Base-by-base conservation (phyloP, 768 basidiomycete species). In the Exidia glandulosa region DNA sequence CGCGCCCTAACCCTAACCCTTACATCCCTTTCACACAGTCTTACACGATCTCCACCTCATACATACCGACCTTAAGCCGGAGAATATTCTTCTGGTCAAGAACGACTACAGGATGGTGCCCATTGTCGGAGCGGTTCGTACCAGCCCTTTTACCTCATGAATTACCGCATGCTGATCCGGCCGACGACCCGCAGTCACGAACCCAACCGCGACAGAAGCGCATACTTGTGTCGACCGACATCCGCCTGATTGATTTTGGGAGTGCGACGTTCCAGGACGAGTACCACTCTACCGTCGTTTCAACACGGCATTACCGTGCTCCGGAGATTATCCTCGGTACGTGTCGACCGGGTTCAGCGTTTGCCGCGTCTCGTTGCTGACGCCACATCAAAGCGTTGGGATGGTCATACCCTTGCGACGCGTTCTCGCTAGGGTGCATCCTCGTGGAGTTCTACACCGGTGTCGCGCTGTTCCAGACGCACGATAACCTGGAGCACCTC, bases 381-480 rank as follows among this genome's bases (percentile, higher is more conserved):
- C 55, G 48, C 56, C 60, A 3, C 37, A n/a, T 63, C 62, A 56
- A 69, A 98, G 95, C 93, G 59, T 81, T 97, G 62, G 93, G 94
- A 57, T 99, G 96, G 96, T 94, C 92, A 48, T 98, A 86, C 72
- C 94, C 96, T 2, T 98, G 96, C 73, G 96, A 99, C 74, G 91
- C 93, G 32, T 99, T 96, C 74, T 99, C 96, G 19, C 81, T 99
- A 57, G 96, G 96, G 6, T 99, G 96, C 74, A 99, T 99, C 65
- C 83, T 99, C 29, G 94, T 99, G 60, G 96, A 99, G 72, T 98
- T 99, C 71, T 95, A 85, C 75, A 99, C 96, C 19, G 96, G 96
- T 30, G 84, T 93, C 33, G 96, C 96, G 7, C 81, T 99, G n/a
- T 99, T 96, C 75, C 96, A 99, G 73, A 98, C 96, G 0, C 96